Base-by-base conservation (phyloP, 1,139 yeast genomes). In the Pichia cactophila region DNA sequence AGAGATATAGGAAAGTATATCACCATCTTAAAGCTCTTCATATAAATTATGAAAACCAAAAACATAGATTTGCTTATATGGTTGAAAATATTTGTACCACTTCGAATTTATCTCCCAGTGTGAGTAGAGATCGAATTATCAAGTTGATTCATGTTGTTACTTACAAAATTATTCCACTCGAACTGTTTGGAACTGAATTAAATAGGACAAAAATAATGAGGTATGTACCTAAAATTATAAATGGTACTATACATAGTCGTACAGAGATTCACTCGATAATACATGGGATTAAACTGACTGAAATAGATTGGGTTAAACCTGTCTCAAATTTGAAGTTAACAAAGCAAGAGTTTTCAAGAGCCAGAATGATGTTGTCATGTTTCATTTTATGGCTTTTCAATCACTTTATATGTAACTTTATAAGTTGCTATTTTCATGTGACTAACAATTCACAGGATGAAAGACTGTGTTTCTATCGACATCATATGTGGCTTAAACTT, bases 341-440 rank as follows among this genome's bases (percentile, higher is more conserved):
- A 29, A 64, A 62, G 35, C 72, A 69, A 41, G 81, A 75, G 50
- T 63, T 63, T 29, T 45, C 54, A 0, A 61, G 61, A 50, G 67
- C 79, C 11, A 56, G 56, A 44, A 41, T 50, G 0, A 55, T 74
- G n/a, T 63, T 80, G 17, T 50, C 61, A 1, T 59, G 62, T 5
- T 77, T 85, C 49, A 33, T 86, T 1, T 46, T 53, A 3, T 90
- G 96, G 96, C 51, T 85, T 3, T 75, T 84, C 45, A 58, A 68
- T 0, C 47, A 48, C 0, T 71, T 81, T 47, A 54, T 87, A 1
- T 69, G 75, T 8, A 71, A 70, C 14, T 56, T 87, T 1, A 55
- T 86, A 0, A 64, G 70, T 0, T 64, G 74, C 0, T 80, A 78
- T 58, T 90, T 90, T 72, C 83, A 85, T 60, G 80, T 84, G 3